phyloP scores from a whole-genome alignment of 2,329 filamentous ascomycete species.

The Aspergillus persii region DNA sequence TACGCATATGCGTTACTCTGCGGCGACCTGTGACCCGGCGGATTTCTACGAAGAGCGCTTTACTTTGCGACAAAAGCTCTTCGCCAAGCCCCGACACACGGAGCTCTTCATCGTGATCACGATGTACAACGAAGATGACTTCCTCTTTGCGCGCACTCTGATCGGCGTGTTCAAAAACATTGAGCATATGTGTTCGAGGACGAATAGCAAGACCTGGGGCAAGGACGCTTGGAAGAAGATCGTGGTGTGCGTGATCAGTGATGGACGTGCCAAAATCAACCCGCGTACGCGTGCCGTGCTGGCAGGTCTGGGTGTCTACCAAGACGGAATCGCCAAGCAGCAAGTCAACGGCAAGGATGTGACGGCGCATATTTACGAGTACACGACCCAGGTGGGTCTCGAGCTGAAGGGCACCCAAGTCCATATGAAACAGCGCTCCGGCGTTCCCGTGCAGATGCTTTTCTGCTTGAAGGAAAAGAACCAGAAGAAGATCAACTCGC shows the following conservation, averaged over 20 bases:
- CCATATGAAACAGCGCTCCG: conserved; percentile 72
- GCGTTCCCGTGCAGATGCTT: conserved; percentile 90
- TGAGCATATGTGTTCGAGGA: conserved; percentile 93
- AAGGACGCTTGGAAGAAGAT: conserved; percentile 99
- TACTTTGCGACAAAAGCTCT: conserved; percentile 84
- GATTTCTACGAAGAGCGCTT: conserved; percentile 89
- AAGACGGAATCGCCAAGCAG: conserved; percentile 97
- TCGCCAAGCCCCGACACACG: conserved; percentile 87
- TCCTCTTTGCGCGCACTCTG: conserved; percentile 93
- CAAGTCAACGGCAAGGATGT: conserved; percentile 96
- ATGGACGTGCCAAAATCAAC: conserved; percentile 97
- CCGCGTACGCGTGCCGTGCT: conserved; percentile 82
- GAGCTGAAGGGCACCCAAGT: conserved; percentile 90
- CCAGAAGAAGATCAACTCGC: conserved; percentile 99
- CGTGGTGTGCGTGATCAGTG: conserved; percentile 94
- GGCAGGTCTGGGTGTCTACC: conserved; percentile 92
- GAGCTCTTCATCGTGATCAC: conserved; percentile 96
- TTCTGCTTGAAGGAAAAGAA: conserved; percentile 99
- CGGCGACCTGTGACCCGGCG: conserved; percentile 87
- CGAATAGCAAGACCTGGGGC: conserved; percentile 95
- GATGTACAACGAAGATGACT: conserved; percentile 99
- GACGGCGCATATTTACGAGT: conserved; percentile 93
- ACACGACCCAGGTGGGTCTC: conserved; percentile 62
- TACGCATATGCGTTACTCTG: conserved; percentile 81
- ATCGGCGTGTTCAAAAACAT: conserved; percentile 98